A percentile compares a stretch with the other conserved stretches of the same genome.
phyloP scores from a whole-genome alignment of 768 basidiomycete genomes.

The Thelephora ganbajun region DNA sequence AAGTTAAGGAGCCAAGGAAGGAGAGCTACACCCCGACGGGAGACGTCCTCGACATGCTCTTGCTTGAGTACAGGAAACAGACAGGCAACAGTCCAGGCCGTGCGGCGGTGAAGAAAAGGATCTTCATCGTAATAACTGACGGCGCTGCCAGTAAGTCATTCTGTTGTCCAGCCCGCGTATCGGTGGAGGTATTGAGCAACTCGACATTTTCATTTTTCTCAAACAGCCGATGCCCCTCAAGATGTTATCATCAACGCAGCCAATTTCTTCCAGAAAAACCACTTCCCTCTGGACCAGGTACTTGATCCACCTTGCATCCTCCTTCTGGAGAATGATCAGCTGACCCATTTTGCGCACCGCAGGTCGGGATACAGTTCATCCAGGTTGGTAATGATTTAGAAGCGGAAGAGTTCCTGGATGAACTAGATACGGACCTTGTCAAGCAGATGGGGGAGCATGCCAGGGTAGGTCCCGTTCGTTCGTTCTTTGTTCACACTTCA shows the following conservation, averaged over 20 bases:
- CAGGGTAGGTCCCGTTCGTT: no score
- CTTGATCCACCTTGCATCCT: not conserved
- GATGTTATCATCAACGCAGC: constrained; percentile 33
- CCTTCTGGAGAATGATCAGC: constrained; percentile 3
- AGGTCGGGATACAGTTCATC: constrained; percentile 61
- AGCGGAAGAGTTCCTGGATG: constrained; percentile 29
- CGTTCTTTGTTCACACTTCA: no score
- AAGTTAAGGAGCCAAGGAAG: constrained; percentile 29
- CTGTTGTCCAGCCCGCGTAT: no score
- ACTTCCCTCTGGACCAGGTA: constrained; percentile 42
- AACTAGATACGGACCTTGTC: constrained; percentile 43
- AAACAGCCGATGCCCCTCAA: constrained; percentile 36
- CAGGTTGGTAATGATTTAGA: constrained; percentile 42
- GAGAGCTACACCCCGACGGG: constrained; percentile 32
- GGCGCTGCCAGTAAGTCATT: constrained; percentile 36
- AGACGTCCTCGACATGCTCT: constrained; percentile 26
- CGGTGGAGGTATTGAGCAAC: not conserved
- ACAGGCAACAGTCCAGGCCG: constrained; percentile 10
- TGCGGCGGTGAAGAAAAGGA: constrained; percentile 31
- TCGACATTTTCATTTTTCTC: not conserved
- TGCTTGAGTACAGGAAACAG: constrained; percentile 20
- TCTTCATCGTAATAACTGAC: constrained; percentile 49
- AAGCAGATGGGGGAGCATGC: no score
- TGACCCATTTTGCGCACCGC: constrained; percentile 2
- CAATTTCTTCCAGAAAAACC: constrained; percentile 33